phyloP scores from a whole-genome alignment of 148 eudicot genomes.

The Cornus florida region DNA sequence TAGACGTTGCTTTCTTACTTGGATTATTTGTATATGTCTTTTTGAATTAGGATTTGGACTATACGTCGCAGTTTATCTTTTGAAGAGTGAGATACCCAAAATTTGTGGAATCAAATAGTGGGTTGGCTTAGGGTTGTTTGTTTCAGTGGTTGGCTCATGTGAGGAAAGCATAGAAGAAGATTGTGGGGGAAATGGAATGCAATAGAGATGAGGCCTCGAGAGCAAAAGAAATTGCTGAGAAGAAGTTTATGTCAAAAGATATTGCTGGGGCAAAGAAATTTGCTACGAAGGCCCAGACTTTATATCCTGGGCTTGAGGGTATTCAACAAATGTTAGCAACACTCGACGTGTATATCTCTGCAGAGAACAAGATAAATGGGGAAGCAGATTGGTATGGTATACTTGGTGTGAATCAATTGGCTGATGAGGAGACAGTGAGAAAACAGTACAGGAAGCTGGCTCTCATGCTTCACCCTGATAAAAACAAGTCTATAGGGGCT shows the following conservation, averaged over 20 bases:
- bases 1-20: neutral
- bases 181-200: slow-evolving; percentile 24
- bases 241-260: slow-evolving; percentile 23
- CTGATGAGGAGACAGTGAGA: slow-evolving; percentile 34
- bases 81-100: neutral
- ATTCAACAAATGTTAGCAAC: slow-evolving; percentile 31
- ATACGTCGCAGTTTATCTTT: neutral
- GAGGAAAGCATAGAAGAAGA: neutral
- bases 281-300: slow-evolving; percentile 28
- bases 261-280: slow-evolving; percentile 25
- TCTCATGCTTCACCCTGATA: slow-evolving; percentile 89
- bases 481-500: slow-evolving; percentile 80
- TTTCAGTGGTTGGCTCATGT: neutral
- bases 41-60: neutral
- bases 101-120: neutral
- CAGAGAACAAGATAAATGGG: slow-evolving; percentile 23
- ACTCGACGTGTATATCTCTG: slow-evolving; percentile 24
- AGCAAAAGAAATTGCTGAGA: slow-evolving; percentile 33
- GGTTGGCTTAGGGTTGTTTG: neutral
- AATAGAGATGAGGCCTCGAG: slow-evolving; percentile 30
- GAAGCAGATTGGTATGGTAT: slow-evolving; percentile 29
- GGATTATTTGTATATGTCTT: neutral
- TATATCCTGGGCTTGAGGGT: slow-evolving; percentile 31
- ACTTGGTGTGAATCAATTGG: slow-evolving; percentile 24
- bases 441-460: slow-evolving; percentile 83